These are phyloP conservation scores for Cafeteria roenbergensis DNA, from an alignment of 108 stramenopile species.

Conservation along the genomic window DNA sequence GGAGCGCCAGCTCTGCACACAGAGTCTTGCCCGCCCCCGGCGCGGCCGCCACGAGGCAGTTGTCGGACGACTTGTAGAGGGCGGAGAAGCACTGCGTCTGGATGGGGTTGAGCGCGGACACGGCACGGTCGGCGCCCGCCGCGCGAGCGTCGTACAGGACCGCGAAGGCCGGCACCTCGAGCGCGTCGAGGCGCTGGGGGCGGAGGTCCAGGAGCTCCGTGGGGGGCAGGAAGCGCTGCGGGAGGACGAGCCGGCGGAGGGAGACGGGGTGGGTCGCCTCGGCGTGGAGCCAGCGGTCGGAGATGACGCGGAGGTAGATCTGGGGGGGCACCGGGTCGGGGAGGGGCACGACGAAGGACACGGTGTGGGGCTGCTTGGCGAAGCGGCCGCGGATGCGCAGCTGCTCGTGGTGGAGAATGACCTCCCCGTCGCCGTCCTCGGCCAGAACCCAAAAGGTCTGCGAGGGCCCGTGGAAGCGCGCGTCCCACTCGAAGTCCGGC, in stretches of 20 bases:
- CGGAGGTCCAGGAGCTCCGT: constrained; percentile 90
- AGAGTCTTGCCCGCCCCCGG: constrained; percentile 74
- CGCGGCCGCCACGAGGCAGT: constrained; percentile 82
- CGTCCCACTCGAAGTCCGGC: constrained; percentile 82
- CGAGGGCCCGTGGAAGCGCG: constrained; percentile 71
- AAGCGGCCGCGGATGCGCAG: constrained; percentile 59
- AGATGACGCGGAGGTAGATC: constrained; percentile 79
- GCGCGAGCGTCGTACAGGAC: constrained; percentile 36
- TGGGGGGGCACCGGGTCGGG: constrained; percentile 88
- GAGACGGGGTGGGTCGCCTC: constrained; percentile 73
- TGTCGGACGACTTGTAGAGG: constrained; percentile 73
- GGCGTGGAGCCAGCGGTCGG: constrained; percentile 90
- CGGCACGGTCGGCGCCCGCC: constrained; percentile 23
- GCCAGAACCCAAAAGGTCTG: constrained; percentile 77
- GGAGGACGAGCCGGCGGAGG: constrained; percentile 85
- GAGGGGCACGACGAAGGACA: constrained; percentile 82
- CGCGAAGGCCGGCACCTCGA: constrained; percentile 59
- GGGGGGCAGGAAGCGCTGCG: constrained; percentile 80
- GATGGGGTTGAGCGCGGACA: constrained; percentile 81
- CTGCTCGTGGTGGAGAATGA: constrained; percentile 81
- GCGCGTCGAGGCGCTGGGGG: constrained; percentile 65
- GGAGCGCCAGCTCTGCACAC: constrained; percentile 83
- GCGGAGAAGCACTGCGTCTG: constrained; percentile 93
- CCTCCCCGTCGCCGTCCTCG: constrained; percentile 87
- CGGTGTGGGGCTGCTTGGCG: constrained; percentile 66